Percentiles rank a stretch among this genome's conserved stretches.
Evolutionary conservation across 2,329 filamentous ascomycete species (phyloP).

Genomic region (Fragosphaeria purpurea): DNA sequence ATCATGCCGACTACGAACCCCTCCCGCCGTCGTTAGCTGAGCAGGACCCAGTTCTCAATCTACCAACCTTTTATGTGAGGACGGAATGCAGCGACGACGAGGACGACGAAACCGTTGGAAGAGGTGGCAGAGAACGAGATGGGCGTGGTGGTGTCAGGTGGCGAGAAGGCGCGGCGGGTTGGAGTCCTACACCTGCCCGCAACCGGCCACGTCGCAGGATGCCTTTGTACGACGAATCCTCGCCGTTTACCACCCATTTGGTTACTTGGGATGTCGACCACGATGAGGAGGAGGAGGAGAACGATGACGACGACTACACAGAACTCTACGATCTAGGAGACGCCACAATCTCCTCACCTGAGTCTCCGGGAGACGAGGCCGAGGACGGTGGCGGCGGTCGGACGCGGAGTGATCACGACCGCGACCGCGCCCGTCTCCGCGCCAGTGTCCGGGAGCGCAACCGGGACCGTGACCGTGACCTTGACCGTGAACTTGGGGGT

Average conservation of each 20-base stretch:
- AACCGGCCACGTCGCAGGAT: conserved; percentile 1
- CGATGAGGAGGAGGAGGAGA: conserved; percentile 10
- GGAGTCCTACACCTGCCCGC: conserved; percentile 8
- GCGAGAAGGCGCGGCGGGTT: conserved; percentile 1
- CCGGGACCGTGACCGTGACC: conserved; percentile 19
- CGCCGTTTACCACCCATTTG: neutral
- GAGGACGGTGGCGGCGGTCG: conserved; percentile 5
- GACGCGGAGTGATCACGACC: conserved; percentile 7
- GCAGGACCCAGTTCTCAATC: conserved; percentile 11
- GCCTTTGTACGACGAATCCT: conserved; percentile 1
- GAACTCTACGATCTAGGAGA: conserved; percentile 7
- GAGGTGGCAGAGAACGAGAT: neutral
- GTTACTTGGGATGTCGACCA: conserved; percentile 2
- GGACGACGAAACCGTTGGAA: conserved; percentile 24
- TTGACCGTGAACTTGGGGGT: conserved; percentile 12
- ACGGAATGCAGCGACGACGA: conserved; percentile 54
- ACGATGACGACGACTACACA: conserved; percentile 10
- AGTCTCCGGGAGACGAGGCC: neutral
- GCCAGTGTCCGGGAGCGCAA: conserved; percentile 21
- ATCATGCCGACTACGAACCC: conserved; percentile 34
- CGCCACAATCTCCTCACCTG: conserved; percentile 3
- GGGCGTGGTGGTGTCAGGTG: neutral
- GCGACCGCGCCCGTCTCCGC: conserved; percentile 13
- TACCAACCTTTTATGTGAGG: conserved; percentile 42
- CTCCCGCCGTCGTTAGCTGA: conserved; percentile 36